A percentile compares a stretch with the other conserved stretches of the same genome.
Evolutionary conservation across 1,284 basidiomycete species (phyloP).

Genomic region (Microbotryum violaceum): DNA sequence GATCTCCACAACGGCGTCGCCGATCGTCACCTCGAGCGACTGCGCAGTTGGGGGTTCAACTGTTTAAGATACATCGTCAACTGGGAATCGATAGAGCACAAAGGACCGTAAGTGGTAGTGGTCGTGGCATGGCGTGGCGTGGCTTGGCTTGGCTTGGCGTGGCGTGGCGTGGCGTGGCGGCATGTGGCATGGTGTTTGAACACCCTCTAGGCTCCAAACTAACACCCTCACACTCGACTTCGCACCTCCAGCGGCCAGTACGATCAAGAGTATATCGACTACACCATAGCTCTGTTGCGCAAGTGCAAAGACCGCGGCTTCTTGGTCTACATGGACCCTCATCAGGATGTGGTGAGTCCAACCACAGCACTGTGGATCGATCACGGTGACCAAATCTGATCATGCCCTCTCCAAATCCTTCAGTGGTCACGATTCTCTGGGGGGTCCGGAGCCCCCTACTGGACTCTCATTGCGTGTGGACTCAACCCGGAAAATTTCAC

Average conservation of each 20-base stretch:
- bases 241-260: slow-evolving; percentile 64
- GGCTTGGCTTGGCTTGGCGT: not conserved
- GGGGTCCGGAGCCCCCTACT: slow-evolving; percentile 90
- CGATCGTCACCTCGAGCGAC: slow-evolving; percentile 76
- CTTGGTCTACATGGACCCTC: slow-evolving; percentile 84
- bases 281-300: slow-evolving; percentile 72
- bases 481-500: slow-evolving; percentile 79
- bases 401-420: slow-evolving; percentile 1
- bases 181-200: not conserved
- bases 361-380: not conserved
- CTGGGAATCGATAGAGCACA: slow-evolving; percentile 91
- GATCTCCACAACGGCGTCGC: slow-evolving; percentile 74
- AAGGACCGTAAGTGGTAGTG: slow-evolving; percentile 78
- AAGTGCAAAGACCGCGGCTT: slow-evolving; percentile 96
- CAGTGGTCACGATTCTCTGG: slow-evolving; percentile 97
- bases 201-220: not conserved
- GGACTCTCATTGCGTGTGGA: slow-evolving; percentile 88
- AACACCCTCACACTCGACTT: not conserved
- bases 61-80: slow-evolving; percentile 82
- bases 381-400: not conserved
- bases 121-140: not conserved
- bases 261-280: slow-evolving; percentile 87
- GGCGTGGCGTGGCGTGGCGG: not conserved
- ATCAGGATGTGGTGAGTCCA: slow-evolving; percentile 81
- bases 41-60: slow-evolving; percentile 92